These are phyloP conservation scores for Auriscalpium microsporum DNA, from an alignment of 768 basidiomycete species.

Conservation along the genomic window DNA sequence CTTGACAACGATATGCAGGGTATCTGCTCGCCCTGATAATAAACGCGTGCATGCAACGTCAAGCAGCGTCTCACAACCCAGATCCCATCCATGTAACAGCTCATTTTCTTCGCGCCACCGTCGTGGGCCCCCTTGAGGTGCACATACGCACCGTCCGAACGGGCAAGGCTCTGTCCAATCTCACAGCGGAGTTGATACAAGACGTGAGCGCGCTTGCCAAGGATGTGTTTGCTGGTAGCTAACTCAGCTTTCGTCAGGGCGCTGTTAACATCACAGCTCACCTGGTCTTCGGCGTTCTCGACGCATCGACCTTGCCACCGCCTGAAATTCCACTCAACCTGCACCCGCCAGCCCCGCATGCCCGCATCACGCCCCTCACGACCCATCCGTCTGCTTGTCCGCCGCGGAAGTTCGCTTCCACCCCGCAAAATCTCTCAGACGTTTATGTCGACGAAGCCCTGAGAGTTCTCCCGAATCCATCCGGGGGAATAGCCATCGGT, in stretches of 20 bases:
- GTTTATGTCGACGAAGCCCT: slow-evolving; percentile 26
- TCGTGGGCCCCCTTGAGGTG: slow-evolving; percentile 35
- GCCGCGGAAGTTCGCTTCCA: neutral
- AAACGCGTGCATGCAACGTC: slow-evolving; percentile 45
- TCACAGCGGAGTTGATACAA: slow-evolving; percentile 52
- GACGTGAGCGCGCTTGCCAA: slow-evolving; percentile 27
- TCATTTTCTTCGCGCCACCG: slow-evolving; percentile 44
- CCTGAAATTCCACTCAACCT: neutral
- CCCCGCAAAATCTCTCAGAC: slow-evolving; percentile 13
- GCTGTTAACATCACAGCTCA: neutral
- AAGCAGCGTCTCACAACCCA: slow-evolving; percentile 36
- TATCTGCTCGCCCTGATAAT: slow-evolving; percentile 51
- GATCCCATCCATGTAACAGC: slow-evolving; percentile 56
- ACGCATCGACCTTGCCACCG: neutral
- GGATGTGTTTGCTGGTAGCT: neutral
- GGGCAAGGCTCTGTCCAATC: slow-evolving; percentile 46
- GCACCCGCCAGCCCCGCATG: neutral
- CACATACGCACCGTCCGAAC: slow-evolving; percentile 37
- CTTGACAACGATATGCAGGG: slow-evolving; percentile 32
- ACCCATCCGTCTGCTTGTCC: neutral
- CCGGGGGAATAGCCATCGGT: too few relatives aligned
- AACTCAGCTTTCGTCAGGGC: neutral
- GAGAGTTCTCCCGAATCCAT: slow-evolving; percentile 37
- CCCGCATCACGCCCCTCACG: slow-evolving; percentile 3
- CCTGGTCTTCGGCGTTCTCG: neutral